Base-by-base conservation (phyloP, 2,329 filamentous ascomycete genomes). In the Neofusicoccum parvum region DNA sequence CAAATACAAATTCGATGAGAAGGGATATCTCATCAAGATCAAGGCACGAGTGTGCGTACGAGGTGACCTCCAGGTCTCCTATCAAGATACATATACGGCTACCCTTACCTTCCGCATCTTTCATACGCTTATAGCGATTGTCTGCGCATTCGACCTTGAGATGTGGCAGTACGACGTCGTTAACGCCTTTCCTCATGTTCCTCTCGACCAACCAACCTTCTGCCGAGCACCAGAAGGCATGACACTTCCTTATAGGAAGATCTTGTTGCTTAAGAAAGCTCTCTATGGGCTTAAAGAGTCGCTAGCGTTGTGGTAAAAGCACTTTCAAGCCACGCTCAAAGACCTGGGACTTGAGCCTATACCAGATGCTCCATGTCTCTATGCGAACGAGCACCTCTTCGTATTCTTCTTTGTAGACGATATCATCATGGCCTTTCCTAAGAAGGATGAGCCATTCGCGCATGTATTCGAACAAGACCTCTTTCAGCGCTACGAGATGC, bases 101-200 rank as follows among this genome's bases (percentile, higher is more conserved):
- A n/a, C n/a, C n/a, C n/a, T n/a, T n/a, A n/a, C n/a, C n/a, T n/a
- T n/a, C n/a, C n/a, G n/a, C n/a, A 49, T 66, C 20, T 72, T 74
- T 32, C 34, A 67, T 43, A 65, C 64, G 17, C 39, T 72, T n/a
- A 69, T 71, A 11, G 70, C 69, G 17, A 67, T 74, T n/a, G 48
- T 67, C 11, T 67, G 69, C 5, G 60, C 63, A n/a, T 72, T 71
- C 56, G 53, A 68, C 20, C 46, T 73, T 3, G 54, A 66, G 20
- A 59, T 68, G 12, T 43, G 39, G 9, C 66, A 74, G 60, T 71
- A 68, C 62, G 66, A 74, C 62, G 68, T 64, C 3, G 53, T 67
- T 3, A 72, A 70, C 39, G 70, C 71, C 15, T 74, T 74, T 53
- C 50, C 69, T 2, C 73, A 74, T 54, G 68, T 65, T 3, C 36